Conservation (phyloP, 2,329 filamentous ascomycete genomes). For the Fusarium virguliforme region DNA sequence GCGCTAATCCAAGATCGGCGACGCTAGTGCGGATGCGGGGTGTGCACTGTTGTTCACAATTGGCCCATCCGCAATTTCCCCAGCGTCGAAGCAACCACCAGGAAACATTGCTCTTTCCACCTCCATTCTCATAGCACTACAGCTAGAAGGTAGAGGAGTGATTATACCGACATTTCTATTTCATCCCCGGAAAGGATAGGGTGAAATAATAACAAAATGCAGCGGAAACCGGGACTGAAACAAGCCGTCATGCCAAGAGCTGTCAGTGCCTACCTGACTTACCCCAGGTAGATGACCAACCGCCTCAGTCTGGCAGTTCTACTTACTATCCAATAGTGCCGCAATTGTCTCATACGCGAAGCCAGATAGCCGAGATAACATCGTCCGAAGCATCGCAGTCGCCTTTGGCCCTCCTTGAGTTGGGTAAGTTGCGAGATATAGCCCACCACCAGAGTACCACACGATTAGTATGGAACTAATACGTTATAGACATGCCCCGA, state of each 20-base stretch:
- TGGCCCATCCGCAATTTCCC: too few relatives aligned
- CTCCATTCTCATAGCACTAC: too few relatives aligned
- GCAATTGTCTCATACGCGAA: background rate
- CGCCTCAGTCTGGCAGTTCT: too few relatives aligned
- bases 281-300: background rate
- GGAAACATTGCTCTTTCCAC: too few relatives aligned
- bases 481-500: conserved; percentile 11
- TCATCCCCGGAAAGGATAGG: background rate
- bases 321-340: background rate
- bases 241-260: background rate
- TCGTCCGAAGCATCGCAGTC: conserved; percentile 4
- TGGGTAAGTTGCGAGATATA: background rate
- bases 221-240: background rate
- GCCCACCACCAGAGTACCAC: background rate
- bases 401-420: background rate
- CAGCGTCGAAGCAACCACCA: too few relatives aligned
- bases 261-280: background rate
- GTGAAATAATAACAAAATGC: background rate
- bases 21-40: too few relatives aligned
- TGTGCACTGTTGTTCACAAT: too few relatives aligned
- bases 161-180: too few relatives aligned
- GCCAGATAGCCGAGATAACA: background rate
- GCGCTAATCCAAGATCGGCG: too few relatives aligned
- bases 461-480: conserved; percentile 2
- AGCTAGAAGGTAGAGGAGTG: too few relatives aligned